Evolutionary conservation across 1,284 basidiomycete genomes (phyloP).

Genomic region (Pseudozyma sp.): DNA sequence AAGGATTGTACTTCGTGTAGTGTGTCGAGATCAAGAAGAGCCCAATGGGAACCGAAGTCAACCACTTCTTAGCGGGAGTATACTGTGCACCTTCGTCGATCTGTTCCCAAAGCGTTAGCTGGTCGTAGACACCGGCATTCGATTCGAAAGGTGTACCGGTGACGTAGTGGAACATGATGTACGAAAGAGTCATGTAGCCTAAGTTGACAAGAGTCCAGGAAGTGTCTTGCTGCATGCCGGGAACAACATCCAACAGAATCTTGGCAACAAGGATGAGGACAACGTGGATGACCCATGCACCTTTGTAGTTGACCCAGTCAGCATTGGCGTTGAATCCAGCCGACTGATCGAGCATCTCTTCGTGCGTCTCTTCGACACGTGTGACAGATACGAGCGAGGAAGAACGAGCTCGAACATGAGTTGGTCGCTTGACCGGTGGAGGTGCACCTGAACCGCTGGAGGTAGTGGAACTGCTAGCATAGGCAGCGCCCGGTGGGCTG

Average conservation of each 20-base stretch:
- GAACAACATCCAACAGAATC: conserved; percentile 91
- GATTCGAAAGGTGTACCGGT: conserved; percentile 93
- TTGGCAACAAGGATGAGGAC: conserved; percentile 91
- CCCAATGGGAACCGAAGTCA: conserved; percentile 88
- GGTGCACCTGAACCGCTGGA: conserved; percentile 19
- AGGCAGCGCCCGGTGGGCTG: conserved; percentile 33
- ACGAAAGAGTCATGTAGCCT: conserved; percentile 90
- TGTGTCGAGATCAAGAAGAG: conserved; percentile 98
- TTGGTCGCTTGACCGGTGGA: conserved; percentile 37
- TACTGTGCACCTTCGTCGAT: conserved; percentile 98
- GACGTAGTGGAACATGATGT: conserved; percentile 98
- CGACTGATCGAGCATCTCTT: conserved; percentile 70
- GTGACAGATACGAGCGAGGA: conserved; percentile 69
- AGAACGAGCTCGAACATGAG: conserved; percentile 33
- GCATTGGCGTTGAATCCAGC: conserved; percentile 83
- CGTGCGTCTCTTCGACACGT: conserved; percentile 70
- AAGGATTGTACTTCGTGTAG: conserved; percentile 85
- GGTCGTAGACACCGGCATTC: conserved; percentile 93
- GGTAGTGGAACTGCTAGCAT: conserved; percentile 22
- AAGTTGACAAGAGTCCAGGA: conserved; percentile 97
- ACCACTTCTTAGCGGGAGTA: conserved; percentile 98
- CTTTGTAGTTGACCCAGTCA: conserved; percentile 98
- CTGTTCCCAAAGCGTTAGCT: conserved; percentile 98
- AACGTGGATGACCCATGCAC: conserved; percentile 95
- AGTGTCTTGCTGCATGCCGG: conserved; percentile 91